Base-by-base conservation (phyloP, 345 rosid species). In the Noccaea caerulescens region DNA sequence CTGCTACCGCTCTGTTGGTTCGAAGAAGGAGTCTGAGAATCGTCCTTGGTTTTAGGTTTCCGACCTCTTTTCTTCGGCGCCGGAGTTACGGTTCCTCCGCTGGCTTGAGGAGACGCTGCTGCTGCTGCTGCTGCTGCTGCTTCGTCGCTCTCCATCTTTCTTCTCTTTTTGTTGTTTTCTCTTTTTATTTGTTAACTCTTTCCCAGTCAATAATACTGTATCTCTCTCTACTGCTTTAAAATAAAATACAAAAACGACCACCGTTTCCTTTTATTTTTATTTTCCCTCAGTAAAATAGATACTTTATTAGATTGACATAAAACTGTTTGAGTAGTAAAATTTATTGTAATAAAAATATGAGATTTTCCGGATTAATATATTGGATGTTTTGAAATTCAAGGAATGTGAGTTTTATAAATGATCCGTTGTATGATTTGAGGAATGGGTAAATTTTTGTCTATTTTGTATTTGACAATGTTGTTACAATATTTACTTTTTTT, bases 311-410 rank as follows among this genome's bases (percentile, higher is more conserved):
- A 25, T 25, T 27, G 30, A 27, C 30, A 27, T 27, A 27, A 27
- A 27, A 27, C 30, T 27, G 30, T 27, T 3, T 27, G 30, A 27
- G 30, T 27, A 27, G 30, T 27, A 27, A 27, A 27, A 2, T 27
- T 27, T 27, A 27, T 27, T 27, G 30, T 27, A 27, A 27, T 27
- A 3, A 27, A 27, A 27, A 27, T 27, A 27, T 27, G 30, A 27
- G 30, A 27, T 27, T 27, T 27, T 27, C 30, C 4, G 30, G 30
- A 27, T 27, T 27, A 27, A 27, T 27, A 27, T 2, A 2, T 45
- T 92, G 97, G 59, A 92, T 88, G 81, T 92, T 92, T 52, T 82
- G 82, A 72, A 92, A 93, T 18, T 95, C 98, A 32, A 97, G 96
- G 58, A 85, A 79, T 13, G 95, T 92, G 58, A 56, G 44, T 63